Base-by-base conservation (phyloP, 1,284 basidiomycete species). In the Ganoderma resinaceum region DNA sequence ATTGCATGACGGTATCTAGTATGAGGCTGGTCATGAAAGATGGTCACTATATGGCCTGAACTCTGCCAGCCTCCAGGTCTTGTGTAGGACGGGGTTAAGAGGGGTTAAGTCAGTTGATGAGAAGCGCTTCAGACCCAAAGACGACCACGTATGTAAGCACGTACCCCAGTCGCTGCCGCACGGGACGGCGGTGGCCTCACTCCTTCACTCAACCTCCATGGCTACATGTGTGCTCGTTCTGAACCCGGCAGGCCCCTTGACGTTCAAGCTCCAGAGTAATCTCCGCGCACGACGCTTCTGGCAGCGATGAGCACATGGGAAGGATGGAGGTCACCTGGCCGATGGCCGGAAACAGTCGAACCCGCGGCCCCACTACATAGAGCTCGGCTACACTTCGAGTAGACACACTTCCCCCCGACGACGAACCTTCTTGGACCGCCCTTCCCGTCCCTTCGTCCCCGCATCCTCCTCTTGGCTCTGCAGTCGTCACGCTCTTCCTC, bases 241-340 rank as follows among this genome's bases (percentile, higher is more conserved):
- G 53, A 38, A 26, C 46, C 33, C 20, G 23, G 5, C 18, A 29
- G 14, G 14, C 18, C 52, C 29, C 52, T 31, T 29, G 52, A 55
- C 31, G 16, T 55, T 55, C 18, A 55, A 55, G 16, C 23, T 29
- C 31, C 31, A 55, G 29, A 55, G 29, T 7, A 31, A 18, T 16
- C 33, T 18, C 58, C 12, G 37, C 35, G 26, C n/a, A 5, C 37
- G 23, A 40, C 26, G n/a, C 42, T 11, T 23, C 23, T 37, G 29
- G 61, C 26, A 35, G 61, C 38, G 42, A 8, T 18, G 26, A 49
- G 42, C 40, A 35, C 23, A 46, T 16, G 23, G 42, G 60, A 46
- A 26, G 26, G 29, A 61, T 33, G 38, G 9, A 33, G 61, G 46
- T 62, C 61, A 62, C 49, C 20, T 62, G 61, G 29, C 43, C 61